These are phyloP conservation scores for Zygosaccharomyces gambellarensis DNA, from an alignment of 805 yeast genomes.

Conservation along the genomic window DNA sequence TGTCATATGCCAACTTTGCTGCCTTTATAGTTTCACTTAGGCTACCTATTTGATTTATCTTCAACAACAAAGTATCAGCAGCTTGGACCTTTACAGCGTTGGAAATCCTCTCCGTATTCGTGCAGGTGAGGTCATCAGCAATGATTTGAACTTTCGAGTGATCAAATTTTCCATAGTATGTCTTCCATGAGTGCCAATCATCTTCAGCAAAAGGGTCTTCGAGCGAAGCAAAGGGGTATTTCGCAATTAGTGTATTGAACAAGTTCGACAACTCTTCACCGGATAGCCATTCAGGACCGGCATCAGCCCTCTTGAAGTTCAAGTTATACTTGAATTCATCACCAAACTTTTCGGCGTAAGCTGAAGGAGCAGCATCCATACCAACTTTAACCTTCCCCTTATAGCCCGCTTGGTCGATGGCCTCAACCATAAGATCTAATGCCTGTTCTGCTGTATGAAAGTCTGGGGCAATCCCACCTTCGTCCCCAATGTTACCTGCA, in stretches of 20 bases:
- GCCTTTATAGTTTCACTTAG: constrained; percentile 86
- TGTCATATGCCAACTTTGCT: constrained; percentile 79
- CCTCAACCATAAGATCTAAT: constrained; percentile 72
- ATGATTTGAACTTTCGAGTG: constrained; percentile 58
- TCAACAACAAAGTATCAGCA: constrained; percentile 79
- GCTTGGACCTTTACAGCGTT: constrained; percentile 87
- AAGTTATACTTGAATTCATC: constrained; percentile 56
- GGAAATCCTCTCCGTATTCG: constrained; percentile 82
- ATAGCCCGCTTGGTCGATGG: constrained; percentile 84
- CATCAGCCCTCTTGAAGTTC: constrained; percentile 88
- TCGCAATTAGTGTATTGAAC: constrained; percentile 62
- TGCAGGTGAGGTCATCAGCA: constrained; percentile 91
- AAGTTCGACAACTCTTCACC: constrained; percentile 72
- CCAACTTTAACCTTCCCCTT: constrained; percentile 79
- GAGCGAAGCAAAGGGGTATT: constrained; percentile 88
- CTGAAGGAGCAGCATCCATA: constrained; percentile 87
- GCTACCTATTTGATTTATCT: constrained; percentile 94
- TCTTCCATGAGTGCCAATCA: constrained; percentile 92
- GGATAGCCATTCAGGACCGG: constrained; percentile 78
- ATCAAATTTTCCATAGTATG: constrained; percentile 58
- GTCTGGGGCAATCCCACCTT: constrained; percentile 98
- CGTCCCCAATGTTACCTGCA: constrained; percentile 97
- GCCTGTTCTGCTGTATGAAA: constrained; percentile 86
- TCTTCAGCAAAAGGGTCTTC: constrained; percentile 97
- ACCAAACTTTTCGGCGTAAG: constrained; percentile 72